phyloP scores from a whole-genome alignment of 2,329 filamentous ascomycete species.

The Gaeumannomyces sp. region DNA sequence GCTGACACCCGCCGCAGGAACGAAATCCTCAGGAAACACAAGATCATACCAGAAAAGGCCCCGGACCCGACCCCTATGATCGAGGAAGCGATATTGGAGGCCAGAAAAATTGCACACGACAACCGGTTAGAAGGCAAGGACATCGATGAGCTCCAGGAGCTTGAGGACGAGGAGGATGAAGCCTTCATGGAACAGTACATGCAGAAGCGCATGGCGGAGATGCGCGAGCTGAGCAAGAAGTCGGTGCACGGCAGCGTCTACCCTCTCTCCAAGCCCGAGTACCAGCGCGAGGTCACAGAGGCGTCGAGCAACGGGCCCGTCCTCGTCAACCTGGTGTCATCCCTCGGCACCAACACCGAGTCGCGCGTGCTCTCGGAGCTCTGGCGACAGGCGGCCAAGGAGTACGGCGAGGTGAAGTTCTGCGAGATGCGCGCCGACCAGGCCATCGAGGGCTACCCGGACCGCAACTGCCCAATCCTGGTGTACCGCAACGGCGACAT shows the following conservation, averaged over 20 bases:
- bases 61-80: slow-evolving; percentile 94
- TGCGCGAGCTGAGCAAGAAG: slow-evolving; percentile 67
- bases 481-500: slow-evolving; percentile 93
- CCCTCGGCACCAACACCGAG: slow-evolving; percentile 74
- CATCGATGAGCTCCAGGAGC: slow-evolving; percentile 83
- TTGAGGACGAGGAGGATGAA: slow-evolving; percentile 95
- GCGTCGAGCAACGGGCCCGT: slow-evolving; percentile 65
- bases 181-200: slow-evolving; percentile 83
- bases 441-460: slow-evolving; percentile 95
- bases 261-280: slow-evolving; percentile 90
- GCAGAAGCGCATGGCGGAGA: slow-evolving; percentile 78
- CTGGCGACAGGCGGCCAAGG: slow-evolving; percentile 75
- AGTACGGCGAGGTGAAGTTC: slow-evolving; percentile 95
- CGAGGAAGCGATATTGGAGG: slow-evolving; percentile 86
- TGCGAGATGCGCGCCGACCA: slow-evolving; percentile 89
- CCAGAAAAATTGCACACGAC: slow-evolving; percentile 76
- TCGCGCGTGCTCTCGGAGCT: slow-evolving; percentile 77
- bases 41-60: slow-evolving; percentile 94
- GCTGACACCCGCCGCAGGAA: slow-evolving; percentile 56
- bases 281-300: slow-evolving; percentile 84
- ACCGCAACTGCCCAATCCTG: slow-evolving; percentile 86
- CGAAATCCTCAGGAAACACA: slow-evolving; percentile 94
- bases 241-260: slow-evolving; percentile 86
- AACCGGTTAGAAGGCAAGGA: slow-evolving; percentile 93
- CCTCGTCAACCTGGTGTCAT: slow-evolving; percentile 76